Base-by-base conservation (phyloP, 345 rosid species). In the Psidium friedrichsthalianum region DNA sequence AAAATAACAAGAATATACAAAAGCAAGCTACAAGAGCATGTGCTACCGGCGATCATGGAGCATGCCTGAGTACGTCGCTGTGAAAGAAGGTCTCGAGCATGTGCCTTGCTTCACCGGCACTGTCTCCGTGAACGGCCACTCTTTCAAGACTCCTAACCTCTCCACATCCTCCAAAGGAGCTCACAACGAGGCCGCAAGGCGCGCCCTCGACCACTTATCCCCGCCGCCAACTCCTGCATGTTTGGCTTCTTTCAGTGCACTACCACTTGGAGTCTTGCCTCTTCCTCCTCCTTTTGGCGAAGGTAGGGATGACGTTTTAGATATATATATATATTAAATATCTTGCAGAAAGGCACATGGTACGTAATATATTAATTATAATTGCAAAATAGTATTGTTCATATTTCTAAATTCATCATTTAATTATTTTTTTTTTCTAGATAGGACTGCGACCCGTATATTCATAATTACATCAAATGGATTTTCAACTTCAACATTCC, bases 121-220 rank as follows among this genome's bases (percentile, higher is more conserved):
- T 29, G 92, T 91, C 56, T 56, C 83, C 83, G 88, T 91, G 74
- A 87, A 91, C 44, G 89, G 83, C 83, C 16, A 8, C n/a, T n/a
- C 89, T 51, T 91, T 90, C 78, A 20, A 16, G 22, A 53, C 87
- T 6, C 83, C 11, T 4, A n/a, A 27, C 5, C 82, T 82, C 40
- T 21, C 85, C 7, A 53, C 7, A 3, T 89, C 93, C 40, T 53
- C 91, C 44, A 91, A 90, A 55, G 83, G 82, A 13, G 89, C 92
- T 3, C 93, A 91, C 24, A 90, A 89, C 51, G 86, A 90, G 13
- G 92, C 90, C 21, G 92, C 93, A 3, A 61, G 25, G 54, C 20
- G 89, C 81, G 92, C 93, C 13, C 29, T 85, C 42, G 82, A 82
- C 3, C 86, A 86, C 83, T 82, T 89, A 69, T 54, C 89, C 44